phyloP scores from a whole-genome alignment of 768 basidiomycete genomes.

The Chlorophyllum brunneum region DNA sequence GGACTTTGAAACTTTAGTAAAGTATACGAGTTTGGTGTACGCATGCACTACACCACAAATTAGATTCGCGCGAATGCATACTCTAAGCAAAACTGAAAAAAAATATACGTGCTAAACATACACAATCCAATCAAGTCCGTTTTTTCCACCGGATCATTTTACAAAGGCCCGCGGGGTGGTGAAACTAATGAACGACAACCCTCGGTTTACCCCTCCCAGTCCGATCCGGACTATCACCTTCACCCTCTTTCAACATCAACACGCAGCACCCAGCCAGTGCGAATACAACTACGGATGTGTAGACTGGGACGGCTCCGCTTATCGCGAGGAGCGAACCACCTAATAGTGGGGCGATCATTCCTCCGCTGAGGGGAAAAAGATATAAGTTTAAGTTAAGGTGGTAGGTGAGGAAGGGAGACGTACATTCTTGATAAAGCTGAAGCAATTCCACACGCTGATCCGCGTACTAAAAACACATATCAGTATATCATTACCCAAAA shows the following conservation, averaged over 20 bases:
- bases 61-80: too few relatives aligned
- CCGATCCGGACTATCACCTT: conserved; percentile 31
- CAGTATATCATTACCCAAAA: neutral
- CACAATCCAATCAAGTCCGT: too few relatives aligned
- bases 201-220: conserved; percentile 17
- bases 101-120: too few relatives aligned
- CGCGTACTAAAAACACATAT: conserved; percentile 50
- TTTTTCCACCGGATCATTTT: too few relatives aligned
- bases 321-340: conserved; percentile 72
- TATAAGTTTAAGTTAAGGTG: conserved; percentile 4
- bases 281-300: conserved; percentile 67
- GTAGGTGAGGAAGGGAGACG: conserved; percentile 21
- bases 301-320: conserved; percentile 69
- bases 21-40: too few relatives aligned
- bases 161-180: too few relatives aligned
- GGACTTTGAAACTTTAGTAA: too few relatives aligned
- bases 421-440: conserved; percentile 84
- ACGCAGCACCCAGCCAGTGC: conserved; percentile 59
- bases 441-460: conserved; percentile 85
- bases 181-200: conserved; percentile 25
- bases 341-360: conserved; percentile 82
- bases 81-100: too few relatives aligned
- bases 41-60: too few relatives aligned
- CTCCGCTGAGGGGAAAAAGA: conserved; percentile 50
- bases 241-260: conserved; percentile 51